Conservation (phyloP, 306 rosid species). For the Castanea crenata region DNA sequence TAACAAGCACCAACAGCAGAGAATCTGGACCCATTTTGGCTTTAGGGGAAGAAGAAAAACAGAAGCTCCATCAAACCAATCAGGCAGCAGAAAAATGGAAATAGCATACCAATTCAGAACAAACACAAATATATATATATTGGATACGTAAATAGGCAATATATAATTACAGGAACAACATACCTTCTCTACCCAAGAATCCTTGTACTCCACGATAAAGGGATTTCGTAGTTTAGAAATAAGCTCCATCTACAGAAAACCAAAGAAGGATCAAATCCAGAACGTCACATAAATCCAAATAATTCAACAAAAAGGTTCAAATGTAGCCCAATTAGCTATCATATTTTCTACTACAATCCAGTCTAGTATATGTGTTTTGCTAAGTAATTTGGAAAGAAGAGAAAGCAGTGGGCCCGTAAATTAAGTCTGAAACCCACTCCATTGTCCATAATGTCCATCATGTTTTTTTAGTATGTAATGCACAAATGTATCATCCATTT, state of each 20-base stretch:
- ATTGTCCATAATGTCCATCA: too few species aligned
- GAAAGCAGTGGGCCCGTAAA: too few species aligned
- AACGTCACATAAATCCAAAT: slow-evolving; percentile 5
- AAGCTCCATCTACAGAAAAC: slow-evolving; percentile 82
- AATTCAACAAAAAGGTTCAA: slow-evolving; percentile 18
- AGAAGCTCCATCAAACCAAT: neutral
- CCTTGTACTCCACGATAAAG: slow-evolving; percentile 97
- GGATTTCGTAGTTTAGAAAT: slow-evolving; percentile 84
- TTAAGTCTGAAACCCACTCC: too few species aligned
- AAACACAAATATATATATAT: neutral
- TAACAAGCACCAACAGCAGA: neutral
- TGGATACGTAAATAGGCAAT: neutral
- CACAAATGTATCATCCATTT: neutral
- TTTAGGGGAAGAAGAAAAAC: neutral
- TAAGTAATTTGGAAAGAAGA: too few species aligned
- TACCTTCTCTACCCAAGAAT: slow-evolving; percentile 99
- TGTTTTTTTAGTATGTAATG: neutral
- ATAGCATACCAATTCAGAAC: neutral
- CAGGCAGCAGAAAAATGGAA: neutral
- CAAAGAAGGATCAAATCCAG: neutral
- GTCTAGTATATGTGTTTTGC: neutral
- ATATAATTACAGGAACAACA: neutral
- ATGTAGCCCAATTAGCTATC: neutral
- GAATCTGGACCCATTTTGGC: too few species aligned
- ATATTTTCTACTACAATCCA: neutral